These are phyloP conservation scores for Penicillium sp. DNA, from an alignment of 2,329 filamentous ascomycete genomes.

Conservation along the genomic window DNA sequence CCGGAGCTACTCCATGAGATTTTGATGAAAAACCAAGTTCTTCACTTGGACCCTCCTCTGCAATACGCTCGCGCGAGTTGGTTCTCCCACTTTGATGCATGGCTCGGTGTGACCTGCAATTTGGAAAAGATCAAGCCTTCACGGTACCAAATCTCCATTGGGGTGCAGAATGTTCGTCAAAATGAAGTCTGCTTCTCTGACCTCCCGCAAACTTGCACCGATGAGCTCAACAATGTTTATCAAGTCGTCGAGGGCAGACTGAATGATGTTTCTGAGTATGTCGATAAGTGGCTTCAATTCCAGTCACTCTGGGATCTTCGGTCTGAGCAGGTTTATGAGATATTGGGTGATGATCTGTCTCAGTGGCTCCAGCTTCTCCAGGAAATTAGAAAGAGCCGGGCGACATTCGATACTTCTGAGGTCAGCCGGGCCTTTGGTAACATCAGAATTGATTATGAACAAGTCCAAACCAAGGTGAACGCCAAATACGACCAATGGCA, in stretches of 20 bases:
- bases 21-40: constrained; percentile 96
- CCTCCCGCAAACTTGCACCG: constrained; percentile 77
- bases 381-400: constrained; percentile 90
- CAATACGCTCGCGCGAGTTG: constrained; percentile 90
- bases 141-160: constrained; percentile 83
- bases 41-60: constrained; percentile 90
- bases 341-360: constrained; percentile 83
- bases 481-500: constrained; percentile 99
- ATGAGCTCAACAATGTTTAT: constrained; percentile 75
- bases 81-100: constrained; percentile 87
- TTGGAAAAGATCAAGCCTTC: constrained; percentile 91
- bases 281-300: constrained; percentile 98
- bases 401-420: constrained; percentile 96
- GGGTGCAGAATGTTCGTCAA: constrained; percentile 40
- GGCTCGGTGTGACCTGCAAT: constrained; percentile 89
- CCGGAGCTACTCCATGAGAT: constrained; percentile 74
- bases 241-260: constrained; percentile 78
- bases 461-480: constrained; percentile 97
- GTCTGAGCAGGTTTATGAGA: constrained; percentile 89
- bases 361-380: constrained; percentile 95
- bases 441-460: constrained; percentile 93
- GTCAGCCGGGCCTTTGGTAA: constrained; percentile 90
- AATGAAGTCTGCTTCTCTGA: constrained; percentile 67
- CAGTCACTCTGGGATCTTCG: constrained; percentile 98
- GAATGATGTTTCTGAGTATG: constrained; percentile 73